Evolutionary conservation across 805 yeast species (phyloP).

Genomic region (Myxozyma kluyveri): DNA sequence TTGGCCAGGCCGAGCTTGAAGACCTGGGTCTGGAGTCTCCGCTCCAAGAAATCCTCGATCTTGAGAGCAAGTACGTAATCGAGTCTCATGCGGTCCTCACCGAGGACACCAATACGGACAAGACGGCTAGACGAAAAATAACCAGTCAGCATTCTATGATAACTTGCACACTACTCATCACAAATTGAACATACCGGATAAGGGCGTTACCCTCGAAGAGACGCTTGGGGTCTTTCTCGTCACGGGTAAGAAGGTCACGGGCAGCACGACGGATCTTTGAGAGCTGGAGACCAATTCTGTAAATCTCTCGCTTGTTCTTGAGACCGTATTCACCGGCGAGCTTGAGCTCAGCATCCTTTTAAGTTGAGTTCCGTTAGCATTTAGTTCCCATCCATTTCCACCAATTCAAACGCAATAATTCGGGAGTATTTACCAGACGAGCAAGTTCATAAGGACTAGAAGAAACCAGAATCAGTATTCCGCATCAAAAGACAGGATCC

Average conservation of each 20-base stretch:
- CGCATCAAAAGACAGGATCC: background rate
- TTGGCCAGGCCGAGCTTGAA: constrained; percentile 99
- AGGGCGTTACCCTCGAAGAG: constrained; percentile 99
- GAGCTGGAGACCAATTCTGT: constrained; percentile 99
- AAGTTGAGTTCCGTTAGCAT: background rate
- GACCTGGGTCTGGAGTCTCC: constrained; percentile 99
- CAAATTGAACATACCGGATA: constrained; percentile 55
- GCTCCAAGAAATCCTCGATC: constrained; percentile 98
- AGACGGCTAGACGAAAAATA: constrained; percentile 55
- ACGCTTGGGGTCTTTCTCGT: constrained; percentile 99
- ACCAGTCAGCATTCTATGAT: constrained; percentile 4
- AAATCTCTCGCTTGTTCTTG: constrained; percentile 99
- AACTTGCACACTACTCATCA: constrained; percentile 3
- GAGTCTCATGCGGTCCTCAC: constrained; percentile 99
- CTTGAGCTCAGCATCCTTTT: constrained; percentile 90
- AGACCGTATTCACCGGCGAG: constrained; percentile 99
- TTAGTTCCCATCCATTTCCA: background rate
- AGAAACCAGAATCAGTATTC: background rate
- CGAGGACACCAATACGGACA: constrained; percentile 97
- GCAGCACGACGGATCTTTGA: constrained; percentile 99
- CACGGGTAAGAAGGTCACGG: constrained; percentile 99
- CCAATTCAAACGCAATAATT: background rate
- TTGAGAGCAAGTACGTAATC: constrained; percentile 99
- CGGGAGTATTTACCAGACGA: constrained; percentile 57
- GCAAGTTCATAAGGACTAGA: constrained; percentile 89